These are phyloP conservation scores for Epichloe scottii DNA, from an alignment of 2,329 filamentous ascomycete genomes.

Conservation along the genomic window DNA sequence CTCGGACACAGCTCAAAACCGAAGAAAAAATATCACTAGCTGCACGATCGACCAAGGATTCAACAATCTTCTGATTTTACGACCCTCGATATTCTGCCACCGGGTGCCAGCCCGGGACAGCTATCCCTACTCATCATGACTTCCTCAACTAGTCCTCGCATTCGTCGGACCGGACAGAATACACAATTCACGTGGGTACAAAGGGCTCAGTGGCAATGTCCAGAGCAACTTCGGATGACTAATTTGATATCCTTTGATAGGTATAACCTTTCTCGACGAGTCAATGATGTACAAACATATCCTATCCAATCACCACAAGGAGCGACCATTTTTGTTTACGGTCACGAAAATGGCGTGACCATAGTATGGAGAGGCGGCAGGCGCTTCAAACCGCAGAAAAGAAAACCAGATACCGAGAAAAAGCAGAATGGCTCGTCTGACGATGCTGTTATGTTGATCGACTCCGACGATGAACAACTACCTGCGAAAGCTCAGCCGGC, in stretches of 20 bases:
- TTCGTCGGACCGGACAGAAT: conserved; percentile 36
- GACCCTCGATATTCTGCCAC: neutral
- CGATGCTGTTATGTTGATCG: conserved; percentile 48
- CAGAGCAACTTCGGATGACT: neutral
- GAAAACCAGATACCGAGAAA: conserved; percentile 19
- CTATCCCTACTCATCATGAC: conserved; percentile 16
- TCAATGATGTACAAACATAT: conserved; percentile 48
- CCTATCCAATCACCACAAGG: conserved; percentile 50
- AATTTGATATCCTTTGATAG: conserved; percentile 21
- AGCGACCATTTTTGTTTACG: conserved; percentile 49
- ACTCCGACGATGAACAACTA: conserved; percentile 47
- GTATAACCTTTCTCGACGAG: conserved; percentile 44
- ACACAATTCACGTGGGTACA: conserved; percentile 33
- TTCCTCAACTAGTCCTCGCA: conserved; percentile 22
- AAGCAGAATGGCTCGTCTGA: conserved; percentile 40
- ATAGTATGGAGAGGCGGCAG: conserved; percentile 51
- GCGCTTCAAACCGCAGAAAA: conserved; percentile 37
- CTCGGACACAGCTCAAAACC: neutral
- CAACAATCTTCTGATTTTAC: neutral
- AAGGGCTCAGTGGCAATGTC: neutral
- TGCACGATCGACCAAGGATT: neutral
- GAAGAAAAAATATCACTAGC: neutral
- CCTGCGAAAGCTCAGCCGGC: conserved; percentile 20
- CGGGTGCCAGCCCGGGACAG: conserved; percentile 6
- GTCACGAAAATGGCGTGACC: conserved; percentile 49